phyloP scores from a whole-genome alignment of 1,139 yeast genomes.

The Yamadazyma conglobata region DNA sequence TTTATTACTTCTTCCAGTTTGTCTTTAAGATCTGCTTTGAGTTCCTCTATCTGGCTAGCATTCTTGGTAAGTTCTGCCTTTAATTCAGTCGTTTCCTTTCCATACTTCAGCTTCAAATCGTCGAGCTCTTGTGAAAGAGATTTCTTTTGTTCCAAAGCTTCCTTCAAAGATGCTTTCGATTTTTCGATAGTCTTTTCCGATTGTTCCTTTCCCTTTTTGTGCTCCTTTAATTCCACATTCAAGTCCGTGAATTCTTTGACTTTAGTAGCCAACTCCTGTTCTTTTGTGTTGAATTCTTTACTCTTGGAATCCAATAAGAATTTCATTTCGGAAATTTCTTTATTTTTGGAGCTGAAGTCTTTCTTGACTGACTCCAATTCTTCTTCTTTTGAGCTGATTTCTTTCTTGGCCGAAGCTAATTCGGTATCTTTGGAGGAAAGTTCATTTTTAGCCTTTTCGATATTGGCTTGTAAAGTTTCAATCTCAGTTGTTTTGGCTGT shows the following conservation, averaged over 20 bases:
- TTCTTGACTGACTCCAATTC: constrained; percentile 17
- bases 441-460: background rate
- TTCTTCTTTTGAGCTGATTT: constrained; percentile 38
- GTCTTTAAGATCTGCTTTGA: constrained; percentile 19
- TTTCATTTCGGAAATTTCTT: constrained; percentile 16
- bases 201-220: constrained; percentile 1
- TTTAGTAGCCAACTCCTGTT: constrained; percentile 1
- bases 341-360: constrained; percentile 19
- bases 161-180: constrained; percentile 2
- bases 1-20: constrained; percentile 46
- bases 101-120: constrained; percentile 3
- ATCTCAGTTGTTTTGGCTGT: background rate
- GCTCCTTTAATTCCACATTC: constrained; percentile 6
- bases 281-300: background rate
- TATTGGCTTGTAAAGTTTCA: constrained; percentile 1
- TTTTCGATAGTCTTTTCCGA: constrained; percentile 3
- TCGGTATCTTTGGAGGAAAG: background rate
- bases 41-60: constrained; percentile 6
- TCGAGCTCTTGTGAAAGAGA: constrained; percentile 6
- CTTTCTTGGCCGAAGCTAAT: constrained; percentile 15
- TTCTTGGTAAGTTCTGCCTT: constrained; percentile 6
- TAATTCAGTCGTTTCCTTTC: constrained; percentile 5
- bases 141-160: constrained; percentile 4
- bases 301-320: background rate
- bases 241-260: constrained; percentile 5